These are phyloP conservation scores for Penicillium fuscoglaucum DNA, from an alignment of 2,329 filamentous ascomycete species.

Conservation along the genomic window DNA sequence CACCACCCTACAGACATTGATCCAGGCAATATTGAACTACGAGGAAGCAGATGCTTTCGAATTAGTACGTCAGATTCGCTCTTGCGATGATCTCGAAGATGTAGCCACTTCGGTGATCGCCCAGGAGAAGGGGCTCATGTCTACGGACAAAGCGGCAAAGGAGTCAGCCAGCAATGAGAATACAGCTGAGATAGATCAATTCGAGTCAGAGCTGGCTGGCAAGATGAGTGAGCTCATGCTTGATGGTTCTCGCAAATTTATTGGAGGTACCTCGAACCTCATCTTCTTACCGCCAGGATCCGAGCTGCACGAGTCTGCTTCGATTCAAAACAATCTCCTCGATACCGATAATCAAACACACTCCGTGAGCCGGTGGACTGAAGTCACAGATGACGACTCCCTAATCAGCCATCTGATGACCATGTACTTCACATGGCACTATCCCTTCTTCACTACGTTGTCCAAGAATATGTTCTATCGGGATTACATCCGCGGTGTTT, in stretches of 20 bases:
- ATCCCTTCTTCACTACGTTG: conserved; percentile 90
- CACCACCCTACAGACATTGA: conserved; percentile 85
- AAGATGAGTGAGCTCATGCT: conserved; percentile 91
- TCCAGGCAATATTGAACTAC: conserved; percentile 89
- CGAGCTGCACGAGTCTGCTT: conserved; percentile 42
- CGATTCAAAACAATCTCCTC: conserved; percentile 46
- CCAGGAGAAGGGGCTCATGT: conserved; percentile 50
- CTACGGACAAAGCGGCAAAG: conserved; percentile 36
- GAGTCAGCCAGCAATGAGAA: conserved; percentile 41
- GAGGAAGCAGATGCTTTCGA: conserved; percentile 80
- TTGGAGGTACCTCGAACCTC: conserved; percentile 90
- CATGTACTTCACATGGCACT: conserved; percentile 99
- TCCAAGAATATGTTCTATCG: conserved; percentile 83
- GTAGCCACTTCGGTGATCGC: conserved; percentile 61
- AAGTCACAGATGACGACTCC: conserved; percentile 74
- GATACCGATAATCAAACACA: conserved; percentile 59
- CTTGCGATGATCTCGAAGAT: conserved; percentile 72
- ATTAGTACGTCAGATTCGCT: conserved; percentile 82
- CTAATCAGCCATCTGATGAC: conserved; percentile 85
- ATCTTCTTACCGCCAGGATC: conserved; percentile 69
- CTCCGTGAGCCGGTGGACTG: conserved; percentile 82
- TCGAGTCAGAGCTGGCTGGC: conserved; percentile 80
- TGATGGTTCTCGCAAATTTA: conserved; percentile 84
- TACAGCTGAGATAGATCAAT: conserved; percentile 44
- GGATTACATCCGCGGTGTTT: conserved; percentile 72